These are phyloP conservation scores for Trametes sanguinea DNA, from an alignment of 768 basidiomycete species.

Conservation along the genomic window DNA sequence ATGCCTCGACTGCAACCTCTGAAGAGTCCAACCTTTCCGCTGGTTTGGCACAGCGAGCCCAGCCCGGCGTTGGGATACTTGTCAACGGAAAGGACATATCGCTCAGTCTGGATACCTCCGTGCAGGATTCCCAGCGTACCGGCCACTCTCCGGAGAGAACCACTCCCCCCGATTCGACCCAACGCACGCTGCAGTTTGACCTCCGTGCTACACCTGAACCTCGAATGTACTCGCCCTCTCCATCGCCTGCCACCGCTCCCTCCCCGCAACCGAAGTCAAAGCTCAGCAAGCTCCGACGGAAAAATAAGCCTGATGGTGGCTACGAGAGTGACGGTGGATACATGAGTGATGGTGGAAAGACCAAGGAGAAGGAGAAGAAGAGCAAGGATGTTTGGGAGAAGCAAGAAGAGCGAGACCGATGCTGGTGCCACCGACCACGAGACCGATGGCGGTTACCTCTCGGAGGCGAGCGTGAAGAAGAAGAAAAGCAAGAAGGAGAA, in stretches of 20 bases:
- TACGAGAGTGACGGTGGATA: slow-evolving; percentile 58
- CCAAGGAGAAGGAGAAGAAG: slow-evolving; percentile 33
- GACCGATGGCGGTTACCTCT: slow-evolving; percentile 36
- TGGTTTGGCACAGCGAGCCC: slow-evolving; percentile 15
- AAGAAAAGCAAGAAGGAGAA: slow-evolving; percentile 34
- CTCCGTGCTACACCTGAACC: slow-evolving; percentile 34
- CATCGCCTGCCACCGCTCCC: slow-evolving; percentile 10
- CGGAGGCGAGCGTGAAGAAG: slow-evolving; percentile 30
- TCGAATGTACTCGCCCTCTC: slow-evolving; percentile 14
- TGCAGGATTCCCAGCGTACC: slow-evolving; percentile 3
- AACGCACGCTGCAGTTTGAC: slow-evolving; percentile 32
- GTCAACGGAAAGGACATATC: slow-evolving; percentile 15
- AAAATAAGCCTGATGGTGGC: slow-evolving; percentile 39
- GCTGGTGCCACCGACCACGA: slow-evolving; percentile 34
- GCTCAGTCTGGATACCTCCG: slow-evolving; percentile 13
- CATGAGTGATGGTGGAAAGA: slow-evolving; percentile 43
- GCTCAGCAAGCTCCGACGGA: slow-evolving; percentile 42
- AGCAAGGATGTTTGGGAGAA: slow-evolving; percentile 24
- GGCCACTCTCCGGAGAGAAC: background rate
- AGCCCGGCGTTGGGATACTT: slow-evolving; percentile 28
- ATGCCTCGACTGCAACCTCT: slow-evolving; percentile 43
- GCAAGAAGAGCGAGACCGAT: slow-evolving; percentile 27
- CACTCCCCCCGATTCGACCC: slow-evolving; percentile 19
- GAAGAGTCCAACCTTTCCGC: slow-evolving; percentile 43
- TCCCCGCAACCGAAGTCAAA: slow-evolving; percentile 22